Evolutionary conservation across 306 rosid genomes (phyloP), one percentile per base, ranked within the genome.

Genomic region (Corylus americana): DNA sequence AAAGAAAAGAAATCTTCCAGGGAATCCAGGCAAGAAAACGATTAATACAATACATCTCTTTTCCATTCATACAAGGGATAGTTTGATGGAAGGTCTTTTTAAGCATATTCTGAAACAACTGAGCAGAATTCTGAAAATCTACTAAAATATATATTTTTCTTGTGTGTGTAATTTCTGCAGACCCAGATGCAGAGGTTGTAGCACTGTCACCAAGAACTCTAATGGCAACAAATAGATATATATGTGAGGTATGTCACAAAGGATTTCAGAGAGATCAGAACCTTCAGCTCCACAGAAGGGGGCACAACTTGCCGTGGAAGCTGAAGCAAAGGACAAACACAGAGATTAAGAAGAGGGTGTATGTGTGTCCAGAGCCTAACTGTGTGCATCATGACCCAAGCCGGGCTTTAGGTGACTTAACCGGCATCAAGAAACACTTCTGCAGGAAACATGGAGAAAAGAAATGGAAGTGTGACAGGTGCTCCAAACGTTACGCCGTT

Each of bases 391-490:
- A 96, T 78, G 92, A 91, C 44, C 99, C 99, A 42, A 85, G 90
- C 48, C 89, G 99, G 68, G 99, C 99, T 0, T 88, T 96, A 1
- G 98, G 99, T 20, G 99, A 96, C 84, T 78, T 96, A 45, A 93
- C 99, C 17, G 99, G 99, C 17, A 91, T 96, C 75, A 96, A 96
- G 87, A 96, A 96, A 84, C 99, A 96, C 90, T 96, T 93, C 76
- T 81, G 90, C 86, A 91, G 98, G 77, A 96, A 96, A 76, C 99
- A 96, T 29, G 99, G 99, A 1, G 99, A 96, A 86, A 96, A 96
- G 92, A 91, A 91, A 86, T 96, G 99, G 99, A 93, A 96, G 85
- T 96, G 99, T 75, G 99, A 96, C 4, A 96, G 91, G 80, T 96
- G 98, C 80, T 89, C 93, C 1, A 96, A 96, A 89, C 90, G 69